Conservation (phyloP, 768 basidiomycete genomes). For the Tylopilus subfusipes region DNA sequence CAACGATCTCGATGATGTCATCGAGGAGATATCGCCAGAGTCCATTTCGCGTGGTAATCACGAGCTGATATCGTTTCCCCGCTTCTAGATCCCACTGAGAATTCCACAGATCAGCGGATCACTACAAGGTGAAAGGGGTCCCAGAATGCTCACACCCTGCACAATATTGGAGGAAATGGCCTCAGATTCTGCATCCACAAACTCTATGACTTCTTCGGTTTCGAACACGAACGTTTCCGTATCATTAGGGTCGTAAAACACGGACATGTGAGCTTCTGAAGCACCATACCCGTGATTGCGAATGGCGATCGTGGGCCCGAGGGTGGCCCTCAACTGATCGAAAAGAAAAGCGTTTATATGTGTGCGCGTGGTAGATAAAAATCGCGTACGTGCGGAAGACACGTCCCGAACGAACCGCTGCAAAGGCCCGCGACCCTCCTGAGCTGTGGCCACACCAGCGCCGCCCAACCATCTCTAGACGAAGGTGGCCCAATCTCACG, state of each 20-base stretch:
- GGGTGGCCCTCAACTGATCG: slow-evolving; percentile 2
- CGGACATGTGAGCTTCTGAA: slow-evolving; percentile 7
- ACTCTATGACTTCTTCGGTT: slow-evolving; percentile 8
- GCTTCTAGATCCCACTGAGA: slow-evolving; percentile 7
- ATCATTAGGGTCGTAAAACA: neutral
- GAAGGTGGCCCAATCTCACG: slow-evolving; percentile 10
- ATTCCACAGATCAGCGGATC: neutral
- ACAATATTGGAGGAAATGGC: neutral
- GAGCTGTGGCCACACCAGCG: slow-evolving; percentile 13
- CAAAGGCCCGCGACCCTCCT: slow-evolving; percentile 3
- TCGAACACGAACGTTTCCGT: slow-evolving; percentile 9
- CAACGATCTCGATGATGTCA: slow-evolving; percentile 2
- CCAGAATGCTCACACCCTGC: slow-evolving; percentile 1
- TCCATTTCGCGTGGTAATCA: slow-evolving; percentile 15
- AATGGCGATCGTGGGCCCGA: slow-evolving; percentile 11
- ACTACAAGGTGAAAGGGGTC: neutral
- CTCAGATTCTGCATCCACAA: neutral
- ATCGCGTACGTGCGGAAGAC: slow-evolving; percentile 4
- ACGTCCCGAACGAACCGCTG: slow-evolving; percentile 14
- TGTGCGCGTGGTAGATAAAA: neutral
- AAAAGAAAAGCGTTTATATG: neutral
- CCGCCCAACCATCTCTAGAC: slow-evolving; percentile 11
- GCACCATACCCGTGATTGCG: slow-evolving; percentile 9
- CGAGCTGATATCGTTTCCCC: slow-evolving; percentile 8
- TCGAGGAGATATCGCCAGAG: slow-evolving; percentile 17